Conservation (phyloP, 352 stramenopile genomes). For the Phytophthora colocasiae region DNA sequence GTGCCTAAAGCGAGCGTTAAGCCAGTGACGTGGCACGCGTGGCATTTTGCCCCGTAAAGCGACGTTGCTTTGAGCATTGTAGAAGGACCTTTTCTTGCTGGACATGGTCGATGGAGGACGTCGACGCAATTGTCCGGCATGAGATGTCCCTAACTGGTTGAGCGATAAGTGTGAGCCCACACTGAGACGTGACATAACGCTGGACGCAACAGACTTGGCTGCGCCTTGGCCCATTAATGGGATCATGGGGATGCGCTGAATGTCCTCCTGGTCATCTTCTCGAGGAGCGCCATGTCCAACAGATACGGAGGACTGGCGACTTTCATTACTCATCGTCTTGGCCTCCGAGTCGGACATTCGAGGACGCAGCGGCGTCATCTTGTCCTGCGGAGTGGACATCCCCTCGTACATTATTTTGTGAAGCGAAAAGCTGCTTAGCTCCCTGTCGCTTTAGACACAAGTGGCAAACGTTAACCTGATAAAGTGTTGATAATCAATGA, state of each 20-base stretch:
- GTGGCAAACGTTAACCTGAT: neutral
- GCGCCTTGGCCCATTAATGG: conserved; percentile 35
- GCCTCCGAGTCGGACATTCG: conserved; percentile 40
- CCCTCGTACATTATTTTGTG: conserved; percentile 38
- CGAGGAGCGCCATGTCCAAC: conserved; percentile 32
- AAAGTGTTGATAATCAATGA: neutral
- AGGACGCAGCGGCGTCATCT: conserved; percentile 20
- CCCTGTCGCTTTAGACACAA: conserved; percentile 28
- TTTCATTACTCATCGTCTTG: conserved; percentile 29
- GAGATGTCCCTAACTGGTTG: conserved; percentile 22
- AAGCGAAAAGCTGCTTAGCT: neutral
- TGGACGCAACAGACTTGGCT: conserved; percentile 31
- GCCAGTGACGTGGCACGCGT: conserved; percentile 57
- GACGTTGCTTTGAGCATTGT: conserved; percentile 28
- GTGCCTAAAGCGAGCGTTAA: conserved; percentile 64
- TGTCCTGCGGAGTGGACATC: conserved; percentile 41
- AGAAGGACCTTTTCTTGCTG: conserved; percentile 69
- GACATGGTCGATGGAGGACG: conserved; percentile 30
- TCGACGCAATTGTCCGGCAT: conserved; percentile 25
- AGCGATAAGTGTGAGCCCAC: conserved; percentile 39
- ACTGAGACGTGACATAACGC: conserved; percentile 26
- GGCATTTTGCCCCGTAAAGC: conserved; percentile 59
- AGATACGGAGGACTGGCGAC: conserved; percentile 19
- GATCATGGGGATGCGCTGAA: conserved; percentile 42
- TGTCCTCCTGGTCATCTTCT: conserved; percentile 41